Evolutionary conservation across 1,284 basidiomycete species (phyloP).

Genomic region (Hypsizygus ulmarius): DNA sequence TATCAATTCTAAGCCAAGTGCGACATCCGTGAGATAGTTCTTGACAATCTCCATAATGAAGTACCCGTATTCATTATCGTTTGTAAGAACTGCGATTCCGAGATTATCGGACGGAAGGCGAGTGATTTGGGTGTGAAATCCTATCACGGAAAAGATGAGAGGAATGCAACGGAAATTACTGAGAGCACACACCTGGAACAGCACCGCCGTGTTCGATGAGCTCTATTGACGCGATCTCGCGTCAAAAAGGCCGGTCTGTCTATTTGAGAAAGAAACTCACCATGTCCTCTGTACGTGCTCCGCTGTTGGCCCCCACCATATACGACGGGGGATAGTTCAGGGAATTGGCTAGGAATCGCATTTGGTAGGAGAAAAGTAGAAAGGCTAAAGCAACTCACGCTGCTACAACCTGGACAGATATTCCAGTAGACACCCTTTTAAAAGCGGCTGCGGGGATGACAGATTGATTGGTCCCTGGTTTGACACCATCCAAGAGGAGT

Average conservation of each 20-base stretch:
- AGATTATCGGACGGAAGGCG: conserved; percentile 24
- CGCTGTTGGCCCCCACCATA: conserved; percentile 24
- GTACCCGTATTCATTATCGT: conserved; percentile 22
- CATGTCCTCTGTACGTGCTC: conserved; percentile 22
- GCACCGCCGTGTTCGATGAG: conserved; percentile 21
- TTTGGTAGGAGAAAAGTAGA: background rate
- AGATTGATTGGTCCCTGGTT: conserved; percentile 18
- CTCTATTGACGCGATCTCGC: conserved; percentile 6
- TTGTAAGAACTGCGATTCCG: conserved; percentile 26
- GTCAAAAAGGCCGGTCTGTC: background rate
- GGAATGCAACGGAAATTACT: background rate
- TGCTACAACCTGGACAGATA: conserved; percentile 13
- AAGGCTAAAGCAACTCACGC: conserved; percentile 12
- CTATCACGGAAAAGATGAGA: conserved; percentile 6
- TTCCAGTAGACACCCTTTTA: conserved; percentile 21
- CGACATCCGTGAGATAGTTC: conserved; percentile 23
- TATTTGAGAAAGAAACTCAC: conserved; percentile 12
- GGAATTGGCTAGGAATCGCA: conserved; percentile 9
- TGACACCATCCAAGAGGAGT: conserved; percentile 21
- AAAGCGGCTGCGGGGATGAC: conserved; percentile 22
- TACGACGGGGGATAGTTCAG: conserved; percentile 21
- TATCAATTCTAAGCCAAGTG: conserved; percentile 18
- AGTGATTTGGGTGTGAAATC: conserved; percentile 20
- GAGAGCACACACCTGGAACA: conserved; percentile 15
- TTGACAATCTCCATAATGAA: conserved; percentile 20